Evolutionary conservation across 805 yeast species (phyloP).

Genomic region (Sugiyamaella valdiviana): DNA sequence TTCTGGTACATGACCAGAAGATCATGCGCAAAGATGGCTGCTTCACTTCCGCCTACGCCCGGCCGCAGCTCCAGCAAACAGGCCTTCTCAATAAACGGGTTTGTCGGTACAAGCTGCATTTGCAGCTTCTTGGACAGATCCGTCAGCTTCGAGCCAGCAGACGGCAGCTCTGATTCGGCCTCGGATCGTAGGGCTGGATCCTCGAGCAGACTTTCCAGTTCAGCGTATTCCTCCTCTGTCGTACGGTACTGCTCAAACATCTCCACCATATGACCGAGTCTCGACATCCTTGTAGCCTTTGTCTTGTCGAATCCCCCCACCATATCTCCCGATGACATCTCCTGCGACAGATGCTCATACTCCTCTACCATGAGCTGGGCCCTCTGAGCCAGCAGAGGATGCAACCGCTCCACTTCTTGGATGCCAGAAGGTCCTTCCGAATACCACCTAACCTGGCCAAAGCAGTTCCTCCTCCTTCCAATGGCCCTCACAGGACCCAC

Average conservation of each 20-base stretch:
- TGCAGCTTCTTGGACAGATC: constrained; percentile 40
- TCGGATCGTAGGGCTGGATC: constrained; percentile 50
- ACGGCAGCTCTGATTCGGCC: constrained; percentile 55
- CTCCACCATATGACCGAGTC: constrained; percentile 41
- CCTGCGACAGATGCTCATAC: constrained; percentile 36
- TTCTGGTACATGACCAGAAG: constrained; percentile 73
- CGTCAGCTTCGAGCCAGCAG: constrained; percentile 41
- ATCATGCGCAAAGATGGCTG: constrained; percentile 78
- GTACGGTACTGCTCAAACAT: constrained; percentile 36
- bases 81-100: constrained; percentile 67
- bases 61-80: constrained; percentile 84
- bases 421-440: no score
- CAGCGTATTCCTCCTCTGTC: constrained; percentile 30
- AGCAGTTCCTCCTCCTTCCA: background rate
- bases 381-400: constrained; percentile 46
- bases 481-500: background rate
- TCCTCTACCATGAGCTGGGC: constrained; percentile 42
- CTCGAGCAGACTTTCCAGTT: constrained; percentile 39
- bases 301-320: constrained; percentile 39
- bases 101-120: constrained; percentile 60
- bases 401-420: constrained; percentile 29
- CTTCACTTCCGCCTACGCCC: constrained; percentile 95
- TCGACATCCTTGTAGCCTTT: constrained; percentile 45
- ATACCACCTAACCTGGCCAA: no score
- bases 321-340: constrained; percentile 36